Base-by-base conservation (phyloP, 495 filamentous ascomycete genomes). In the Venustampulla echinocandica region DNA sequence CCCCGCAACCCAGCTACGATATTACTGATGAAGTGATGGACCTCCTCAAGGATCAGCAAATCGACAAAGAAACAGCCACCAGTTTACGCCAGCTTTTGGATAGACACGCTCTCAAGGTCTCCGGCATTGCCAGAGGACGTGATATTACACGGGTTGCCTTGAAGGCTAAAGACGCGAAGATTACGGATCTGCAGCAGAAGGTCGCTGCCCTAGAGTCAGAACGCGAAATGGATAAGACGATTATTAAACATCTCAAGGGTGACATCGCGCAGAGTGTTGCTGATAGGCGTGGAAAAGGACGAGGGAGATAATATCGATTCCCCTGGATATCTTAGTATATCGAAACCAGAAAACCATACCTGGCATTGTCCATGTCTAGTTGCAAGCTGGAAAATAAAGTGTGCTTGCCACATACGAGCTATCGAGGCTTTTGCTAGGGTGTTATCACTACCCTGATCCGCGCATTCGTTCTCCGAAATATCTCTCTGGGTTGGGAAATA, bases 91-190 rank as follows among this genome's bases (percentile, higher is more conserved):
- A 55, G 18, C 53, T 76, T 2, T 63, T 87, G 14, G 71, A 77
- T 25, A 68, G 60, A 28, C 71, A 84, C 50, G 75, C 77, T 10
- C 58, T 78, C 42, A 69, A 67, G 30, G 67, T 62, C 6, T 69
- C 66, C 49, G 83, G 83, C 1, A 68, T 85, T 15, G 65, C 70
- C 21, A 69, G 69, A 2, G 81, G 79, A 0, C 61, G 84, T 4
- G 84, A 90, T 45, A 73, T 81, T 17, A 66, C 75, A 1, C 61
- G 86, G 20, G 62, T 69, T 1, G 71, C 74, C 4, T 49, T 84
- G n/a, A 79, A 76, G 57, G 69, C 68, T 19, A 80, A 81, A 35
- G 79, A 88, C 35, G 65, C 65, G 1, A 70, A 75, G 46, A 77
- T 81, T 22, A 63, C 64, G 10, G 71, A 71, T 50, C 52, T 84